Base-by-base conservation (phyloP, 1,284 basidiomycete genomes). In the Vanrija sp. region DNA sequence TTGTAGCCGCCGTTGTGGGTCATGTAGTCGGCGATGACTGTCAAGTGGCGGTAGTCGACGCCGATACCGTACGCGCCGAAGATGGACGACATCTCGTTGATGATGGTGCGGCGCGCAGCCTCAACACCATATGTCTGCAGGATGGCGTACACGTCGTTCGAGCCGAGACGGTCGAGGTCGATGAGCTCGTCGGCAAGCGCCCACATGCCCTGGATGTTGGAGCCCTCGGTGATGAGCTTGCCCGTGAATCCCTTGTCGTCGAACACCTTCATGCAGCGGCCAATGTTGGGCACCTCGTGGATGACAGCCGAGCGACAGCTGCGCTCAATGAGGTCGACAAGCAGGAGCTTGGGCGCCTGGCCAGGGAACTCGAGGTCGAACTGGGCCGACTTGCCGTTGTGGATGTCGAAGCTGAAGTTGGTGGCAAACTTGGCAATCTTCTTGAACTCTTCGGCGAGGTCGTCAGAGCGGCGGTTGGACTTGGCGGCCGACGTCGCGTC, bases 1-100 rank as follows among this genome's bases (percentile, higher is more conserved):
- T 90, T 91, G 81, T 95, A 99, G 23, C 89, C 92, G 45, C 96
- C 96, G 49, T 93, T 91, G 71, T 94, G 96, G 0, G 96, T 98
- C 93, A 97, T 97, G 76, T 98, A 99, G 77, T 99, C 96, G 34
- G 96, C 96, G 72, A 99, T 97, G 59, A 99, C 82, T 70, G 94
- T 93, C 53, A 98, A 81, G 81, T 99, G 96, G 54, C 96, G 85
- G 66, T 85, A 86, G 77, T 98, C 88, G 53, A 99, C 96, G 58
- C 89, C 90, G 71, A 99, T 99, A 72, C 89, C 95, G 79, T 99
- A 99, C 4, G 89, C 92, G n/a, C 85, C 86, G 77, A 99, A 99
- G 52, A 99, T 92, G 39, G 84, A 85, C 45, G 86, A 83, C 79
- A 98, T 90, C 77, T 98, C 95, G 56, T 83, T 81, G 55, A 75